Conservation (phyloP, 1,139 yeast species). For the Taiozyma onychis region DNA sequence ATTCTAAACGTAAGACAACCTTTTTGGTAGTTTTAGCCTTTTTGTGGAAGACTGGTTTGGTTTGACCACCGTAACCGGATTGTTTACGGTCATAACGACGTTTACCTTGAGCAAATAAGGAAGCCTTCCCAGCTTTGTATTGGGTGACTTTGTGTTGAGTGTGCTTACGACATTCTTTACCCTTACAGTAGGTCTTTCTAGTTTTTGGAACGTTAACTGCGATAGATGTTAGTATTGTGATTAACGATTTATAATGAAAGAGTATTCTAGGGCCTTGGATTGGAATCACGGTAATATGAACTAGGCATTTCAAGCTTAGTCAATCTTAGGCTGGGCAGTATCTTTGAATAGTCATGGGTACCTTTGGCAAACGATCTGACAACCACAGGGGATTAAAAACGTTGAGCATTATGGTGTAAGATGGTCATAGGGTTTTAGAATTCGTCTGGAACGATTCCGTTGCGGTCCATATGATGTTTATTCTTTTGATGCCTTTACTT, state of each 20-base stretch:
- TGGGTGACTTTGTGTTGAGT: constrained; percentile 99
- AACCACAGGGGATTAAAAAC: too few species aligned
- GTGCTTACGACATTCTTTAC: constrained; percentile 99
- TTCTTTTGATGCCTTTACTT: background rate
- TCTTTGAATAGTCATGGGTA: background rate
- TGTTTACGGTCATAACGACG: constrained; percentile 99
- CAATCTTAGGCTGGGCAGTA: background rate
- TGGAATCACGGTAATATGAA: background rate
- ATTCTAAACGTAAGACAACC: constrained; percentile 98
- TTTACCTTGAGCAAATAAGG: constrained; percentile 99
- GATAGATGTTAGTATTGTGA: constrained; percentile 18
- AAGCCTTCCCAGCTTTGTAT: constrained; percentile 99
- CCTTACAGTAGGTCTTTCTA: constrained; percentile 99
- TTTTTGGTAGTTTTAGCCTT: constrained; percentile 99
- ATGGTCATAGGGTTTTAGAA: background rate
- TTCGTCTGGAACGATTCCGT: background rate
- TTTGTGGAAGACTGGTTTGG: constrained; percentile 99
- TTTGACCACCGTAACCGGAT: constrained; percentile 99
- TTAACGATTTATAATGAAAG: background rate
- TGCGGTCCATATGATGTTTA: background rate
- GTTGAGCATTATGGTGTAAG: background rate
- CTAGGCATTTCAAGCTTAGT: background rate
- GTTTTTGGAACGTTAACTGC: constrained; percentile 99
- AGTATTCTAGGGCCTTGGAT: background rate
- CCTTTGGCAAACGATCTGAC: too few species aligned